Conservation (phyloP, 2,329 filamentous ascomycete genomes). For the Pestalotiopsis sp. region DNA sequence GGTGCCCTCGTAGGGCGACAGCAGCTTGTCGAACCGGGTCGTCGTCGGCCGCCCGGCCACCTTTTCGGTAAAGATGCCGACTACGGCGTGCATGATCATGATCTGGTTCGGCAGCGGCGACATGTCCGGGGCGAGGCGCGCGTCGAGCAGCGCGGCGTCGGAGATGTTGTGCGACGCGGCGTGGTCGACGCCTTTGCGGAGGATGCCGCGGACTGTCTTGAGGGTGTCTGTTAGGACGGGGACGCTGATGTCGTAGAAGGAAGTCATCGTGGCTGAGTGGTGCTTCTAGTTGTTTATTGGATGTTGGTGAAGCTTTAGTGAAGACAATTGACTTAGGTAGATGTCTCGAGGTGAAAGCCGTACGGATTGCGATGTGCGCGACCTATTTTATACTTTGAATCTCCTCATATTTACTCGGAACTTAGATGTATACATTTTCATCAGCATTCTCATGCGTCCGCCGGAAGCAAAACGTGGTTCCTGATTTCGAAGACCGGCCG, state of each 20-base stretch:
- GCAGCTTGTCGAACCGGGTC: conserved; percentile 7
- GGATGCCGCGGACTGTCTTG: conserved; percentile 31
- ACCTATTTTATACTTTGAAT: no score
- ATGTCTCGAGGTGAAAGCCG: no score
- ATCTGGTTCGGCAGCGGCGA: conserved; percentile 43
- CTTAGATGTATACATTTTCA: no score
- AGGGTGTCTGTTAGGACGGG: conserved; percentile 32
- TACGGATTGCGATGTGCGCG: no score
- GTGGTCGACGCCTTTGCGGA: conserved; percentile 36
- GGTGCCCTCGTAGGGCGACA: conserved; percentile 30
- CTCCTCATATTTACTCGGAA: no score
- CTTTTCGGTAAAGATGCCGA: conserved; percentile 37
- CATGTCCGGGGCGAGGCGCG: conserved; percentile 42
- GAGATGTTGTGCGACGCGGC: conserved; percentile 24
- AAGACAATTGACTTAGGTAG: no score
- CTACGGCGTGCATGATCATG: conserved; percentile 22
- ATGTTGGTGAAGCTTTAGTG: no score
- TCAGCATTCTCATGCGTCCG: no score
- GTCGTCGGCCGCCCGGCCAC: conserved; percentile 35
- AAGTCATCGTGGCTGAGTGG: conserved; percentile 21
- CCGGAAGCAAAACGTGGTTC: no score
- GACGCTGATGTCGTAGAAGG: conserved; percentile 42
- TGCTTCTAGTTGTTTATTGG: background rate
- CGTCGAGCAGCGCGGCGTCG: conserved; percentile 25
- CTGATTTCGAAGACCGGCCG: no score